Conservation (phyloP, 192 early-diverging fungal species). For the Podila minutissima region DNA sequence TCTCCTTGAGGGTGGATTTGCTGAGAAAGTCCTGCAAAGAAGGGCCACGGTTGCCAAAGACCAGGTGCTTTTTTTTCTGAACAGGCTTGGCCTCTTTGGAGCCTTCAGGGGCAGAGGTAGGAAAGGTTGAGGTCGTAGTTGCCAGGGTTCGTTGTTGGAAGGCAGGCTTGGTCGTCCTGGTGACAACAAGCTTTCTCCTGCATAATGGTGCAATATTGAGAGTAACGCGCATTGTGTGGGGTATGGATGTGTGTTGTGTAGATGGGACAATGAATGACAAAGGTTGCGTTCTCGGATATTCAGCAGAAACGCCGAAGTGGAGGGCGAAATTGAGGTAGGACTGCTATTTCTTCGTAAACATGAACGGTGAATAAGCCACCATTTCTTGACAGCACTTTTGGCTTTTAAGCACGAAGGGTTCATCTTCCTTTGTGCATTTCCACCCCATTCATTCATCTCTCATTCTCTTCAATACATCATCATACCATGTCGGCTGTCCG, state of each 20-base stretch:
- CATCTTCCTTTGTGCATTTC: neutral
- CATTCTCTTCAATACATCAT: constrained; percentile 3
- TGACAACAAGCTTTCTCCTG: neutral
- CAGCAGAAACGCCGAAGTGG: no score
- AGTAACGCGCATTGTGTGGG: neutral
- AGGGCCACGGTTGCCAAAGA: constrained; percentile 60
- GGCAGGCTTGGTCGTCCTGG: neutral
- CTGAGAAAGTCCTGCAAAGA: constrained; percentile 57
- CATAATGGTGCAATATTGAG: neutral
- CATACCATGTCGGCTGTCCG: constrained; percentile 15
- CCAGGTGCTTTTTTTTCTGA: constrained; percentile 49
- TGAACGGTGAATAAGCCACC: no score
- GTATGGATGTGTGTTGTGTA: neutral
- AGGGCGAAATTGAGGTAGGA: no score
- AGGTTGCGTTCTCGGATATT: no score
- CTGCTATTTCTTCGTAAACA: no score
- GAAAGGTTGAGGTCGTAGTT: neutral
- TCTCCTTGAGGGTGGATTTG: constrained; percentile 10
- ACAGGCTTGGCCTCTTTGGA: neutral
- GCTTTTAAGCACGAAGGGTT: neutral
- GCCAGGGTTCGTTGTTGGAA: neutral
- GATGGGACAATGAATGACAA: no score
- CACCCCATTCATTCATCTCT: no score
- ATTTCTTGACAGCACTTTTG: no score
- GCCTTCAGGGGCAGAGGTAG: neutral